Evolutionary conservation across 805 yeast genomes (phyloP), one percentile per base, ranked within the genome.

Genomic region (Candida khao-thaluensis): DNA sequence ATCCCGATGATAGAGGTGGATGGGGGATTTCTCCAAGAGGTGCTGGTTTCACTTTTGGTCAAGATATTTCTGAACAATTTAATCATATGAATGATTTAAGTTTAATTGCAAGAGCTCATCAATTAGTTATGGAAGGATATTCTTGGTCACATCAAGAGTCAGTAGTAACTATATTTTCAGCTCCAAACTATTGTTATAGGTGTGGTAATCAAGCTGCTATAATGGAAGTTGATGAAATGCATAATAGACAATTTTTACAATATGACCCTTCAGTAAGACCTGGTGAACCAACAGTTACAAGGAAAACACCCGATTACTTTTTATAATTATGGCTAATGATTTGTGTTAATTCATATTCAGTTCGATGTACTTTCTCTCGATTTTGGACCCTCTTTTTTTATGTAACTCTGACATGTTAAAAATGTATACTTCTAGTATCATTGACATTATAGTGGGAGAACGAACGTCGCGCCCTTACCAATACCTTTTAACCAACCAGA

Each of bases 1-100:
- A 90, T 64, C 97, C 97, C 20, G 97, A 90, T 62, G 96, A 90
- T 64, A 76, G 96, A 59, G 96, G 95, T 52, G 96, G 96, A 54
- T 90, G 97, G 97, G 96, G 96, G 47, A 86, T 90, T 50, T 83
- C 93, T 57, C 96, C 96, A 64, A 81, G 97, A 78, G 96, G 96
- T 72, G 97, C 97, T 46, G 97, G 97, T 63, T 90, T 85, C 82
- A 87, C 96, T 56, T 90, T 90, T 77, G 97, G 97, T 53, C 95
- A 84, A 68, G 96, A 90, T 71, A 87, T 89, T 54, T 79, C 90
- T 50, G 95, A 86, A 60, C 95, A 88, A 58, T 90, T 90, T 66
- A 90, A 90, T 60, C 96, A 89, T 65, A 82, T 89, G 14, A 90
- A 90, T 60, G 89, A 84, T 49, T 71, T 90, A 48, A 74, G 85